Evolutionary conservation across 768 basidiomycete species (phyloP), one percentile per base, ranked within the genome.

Genomic region (Rhodotorula toruloides): DNA sequence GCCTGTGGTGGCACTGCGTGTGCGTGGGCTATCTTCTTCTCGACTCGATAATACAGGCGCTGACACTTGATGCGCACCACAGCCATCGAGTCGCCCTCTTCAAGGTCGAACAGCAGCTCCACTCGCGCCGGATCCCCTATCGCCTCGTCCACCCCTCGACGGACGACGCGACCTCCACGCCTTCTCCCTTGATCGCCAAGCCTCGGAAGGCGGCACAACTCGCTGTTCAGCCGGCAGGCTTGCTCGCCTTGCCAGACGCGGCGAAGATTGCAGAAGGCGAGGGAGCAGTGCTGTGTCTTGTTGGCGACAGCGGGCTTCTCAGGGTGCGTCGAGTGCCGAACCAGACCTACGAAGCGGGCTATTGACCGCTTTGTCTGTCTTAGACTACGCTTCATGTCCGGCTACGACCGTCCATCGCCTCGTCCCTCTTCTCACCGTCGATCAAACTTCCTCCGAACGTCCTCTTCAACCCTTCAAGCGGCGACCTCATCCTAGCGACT

Each of bases 31-130:
- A 19, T n/a, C 4, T 19, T 25, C 14, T 40, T 31, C 49, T 10
- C 2, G 22, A n/a, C 17, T 44, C 40, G 17, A 48, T 12, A 32
- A 34, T 29, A 5, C 29, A 4, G 19, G 22, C 40, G 10, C 29
- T 16, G 12, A 2, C 29, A 25, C 12, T 37, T 22, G 6, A 8
- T 14, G 6, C 25, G 7, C 4, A 34, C 9, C 47, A 17, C 32
- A 37, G 44, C 6, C 91, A 91, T 17, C 87, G 91, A 25, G 89
- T 92, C 25, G 87, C 91, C n/a, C 89, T 89, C 74, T 87, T 85
- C 70, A 89, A 86, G 73, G 86, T 97, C 59, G 91, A 96, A 77
- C 81, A 84, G 50, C 91, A 94, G 76, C 84, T 96, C 76, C 90
- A 52, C n/a, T 32, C 43, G 4, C 43, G 71, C 3, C 53, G 58